Evolutionary conservation across 2,329 filamentous ascomycete genomes (phyloP).

Genomic region (Lasiodiplodia hormozganensis): DNA sequence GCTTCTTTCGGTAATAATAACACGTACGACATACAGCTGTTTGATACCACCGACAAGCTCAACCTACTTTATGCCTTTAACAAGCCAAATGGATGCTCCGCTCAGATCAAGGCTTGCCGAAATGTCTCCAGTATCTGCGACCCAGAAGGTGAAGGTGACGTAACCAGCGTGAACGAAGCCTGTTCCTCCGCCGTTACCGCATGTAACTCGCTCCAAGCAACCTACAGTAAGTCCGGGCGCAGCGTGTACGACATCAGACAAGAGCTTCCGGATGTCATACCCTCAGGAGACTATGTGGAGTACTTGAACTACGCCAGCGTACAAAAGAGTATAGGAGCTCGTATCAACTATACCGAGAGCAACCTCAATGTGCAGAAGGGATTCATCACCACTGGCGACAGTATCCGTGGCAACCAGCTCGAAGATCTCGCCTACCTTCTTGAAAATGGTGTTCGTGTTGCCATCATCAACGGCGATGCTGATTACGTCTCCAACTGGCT

Average conservation of each 20-base stretch:
- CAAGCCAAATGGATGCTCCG: conserved; percentile 59
- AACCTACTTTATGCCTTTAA: conserved; percentile 57
- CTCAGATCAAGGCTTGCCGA: conserved; percentile 48
- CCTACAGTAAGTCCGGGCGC: conserved; percentile 31
- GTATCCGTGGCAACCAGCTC: conserved; percentile 49
- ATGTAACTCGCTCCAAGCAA: conserved; percentile 31
- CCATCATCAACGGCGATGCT: conserved; percentile 72
- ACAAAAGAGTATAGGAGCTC: conserved; percentile 57
- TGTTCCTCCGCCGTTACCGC: conserved; percentile 37
- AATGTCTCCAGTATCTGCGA: conserved; percentile 39
- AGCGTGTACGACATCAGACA: conserved; percentile 57
- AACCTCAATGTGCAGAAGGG: conserved; percentile 47
- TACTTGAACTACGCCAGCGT: conserved; percentile 58
- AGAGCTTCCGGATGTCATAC: conserved; percentile 43
- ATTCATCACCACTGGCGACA: conserved; percentile 51
- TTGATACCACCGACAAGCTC: conserved; percentile 60
- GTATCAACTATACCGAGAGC: conserved; percentile 57
- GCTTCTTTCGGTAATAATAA: conserved; percentile 67
- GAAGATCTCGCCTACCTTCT: conserved; percentile 53
- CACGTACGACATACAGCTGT: conserved; percentile 67
- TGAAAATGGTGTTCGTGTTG: conserved; percentile 58
- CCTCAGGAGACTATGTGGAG: conserved; percentile 54
- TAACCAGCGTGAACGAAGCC: conserved; percentile 40
- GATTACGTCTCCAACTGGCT: conserved; percentile 68
- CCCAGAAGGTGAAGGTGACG: conserved; percentile 44